Evolutionary conservation across 176 grass and related monocot species (phyloP), one percentile per base, ranked within the genome.

Genomic region (Oryza coarctata): DNA sequence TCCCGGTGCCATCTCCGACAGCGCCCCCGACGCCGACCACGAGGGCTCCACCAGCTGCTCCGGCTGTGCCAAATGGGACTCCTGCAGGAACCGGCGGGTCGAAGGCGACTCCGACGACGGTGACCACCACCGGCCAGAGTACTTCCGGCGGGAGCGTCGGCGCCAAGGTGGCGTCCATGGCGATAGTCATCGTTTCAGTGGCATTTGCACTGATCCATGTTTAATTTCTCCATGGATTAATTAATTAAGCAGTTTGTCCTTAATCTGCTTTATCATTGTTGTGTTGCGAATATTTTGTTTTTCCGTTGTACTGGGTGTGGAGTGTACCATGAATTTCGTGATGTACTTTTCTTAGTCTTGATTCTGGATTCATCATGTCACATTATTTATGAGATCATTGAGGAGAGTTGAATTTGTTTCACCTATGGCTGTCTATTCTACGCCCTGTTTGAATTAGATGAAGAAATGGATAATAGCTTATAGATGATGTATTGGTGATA

Each of bases 61-160:
- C 69, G 20, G 70, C 90, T 0, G 83, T 89, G 26, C 64, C 83
- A 25, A 81, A 13, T 40, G 65, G 31, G 27, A 49, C 87, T 81
- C 33, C 83, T 57, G 50, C 83, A 68, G 91, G 87, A 78, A 20
- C 73, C 47, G 85, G 80, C 39, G 88, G 80, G 68, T 74, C 87
- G 5, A 89, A 87, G 73, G 82, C 47, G 38, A 81, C 87, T 22
- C 65, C 77, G 36, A 43, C 66, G 23, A 58, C 67, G 8, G 65
- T 3, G 55, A 25, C n/a, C 55, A n/a, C 20, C 7, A 23, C 45
- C 13, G 49, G 66, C 9, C 58, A 82, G 26, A 60, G n/a, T 10
- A 57, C 33, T 39, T 55, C 66, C 31, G 49, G 70, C 58, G 29
- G 60, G 33, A 9, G 64, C n/a, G 52, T 12, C 18, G 25, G 67